These are phyloP conservation scores for Botrytis squamosa DNA, from an alignment of 2,329 filamentous ascomycete species.

Conservation along the genomic window DNA sequence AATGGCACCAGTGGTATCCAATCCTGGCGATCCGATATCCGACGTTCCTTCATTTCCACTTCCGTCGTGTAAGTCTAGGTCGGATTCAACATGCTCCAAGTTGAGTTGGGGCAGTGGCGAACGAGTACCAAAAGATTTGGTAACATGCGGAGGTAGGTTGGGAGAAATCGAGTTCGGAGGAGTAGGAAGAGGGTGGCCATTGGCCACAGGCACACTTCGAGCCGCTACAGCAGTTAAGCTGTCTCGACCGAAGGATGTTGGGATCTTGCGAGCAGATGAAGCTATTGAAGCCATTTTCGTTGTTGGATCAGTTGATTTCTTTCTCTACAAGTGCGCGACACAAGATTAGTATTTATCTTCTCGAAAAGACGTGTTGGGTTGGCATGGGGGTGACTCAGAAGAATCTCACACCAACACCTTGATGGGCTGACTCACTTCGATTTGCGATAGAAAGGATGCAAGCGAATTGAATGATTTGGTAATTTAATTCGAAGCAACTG, in stretches of 20 bases:
- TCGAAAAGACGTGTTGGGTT: conserved; percentile 24
- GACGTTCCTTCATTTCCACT: conserved; percentile 35
- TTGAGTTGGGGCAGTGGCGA: conserved; percentile 40
- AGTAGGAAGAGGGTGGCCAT: conserved; percentile 70
- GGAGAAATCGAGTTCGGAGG: conserved; percentile 96
- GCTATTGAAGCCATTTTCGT: conserved; percentile 62
- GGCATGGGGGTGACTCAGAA: conserved; percentile 8
- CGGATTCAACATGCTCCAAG: conserved; percentile 73
- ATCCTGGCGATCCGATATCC: conserved; percentile 40
- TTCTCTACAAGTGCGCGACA: conserved; percentile 39
- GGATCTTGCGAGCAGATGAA: conserved; percentile 64
- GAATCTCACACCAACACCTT: conserved; percentile 8
- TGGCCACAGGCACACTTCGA: conserved; percentile 55
- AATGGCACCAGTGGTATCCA: conserved; percentile 78
- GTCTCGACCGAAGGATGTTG: conserved; percentile 61
- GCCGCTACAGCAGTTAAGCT: conserved; percentile 72
- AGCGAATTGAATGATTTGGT: conserved; percentile 31
- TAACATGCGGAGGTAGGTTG: conserved; percentile 75
- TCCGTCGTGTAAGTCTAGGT: conserved; percentile 74
- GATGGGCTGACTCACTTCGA: conserved; percentile 38
- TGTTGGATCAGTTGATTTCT: conserved; percentile 33
- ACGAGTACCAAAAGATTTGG: conserved; percentile 58
- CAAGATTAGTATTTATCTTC: conserved; percentile 28
- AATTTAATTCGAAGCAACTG: conserved; percentile 30
- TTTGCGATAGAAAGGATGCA: conserved; percentile 38